Conservation (phyloP, 805 yeast genomes). For the Helenozyma baotianmanensis region DNA sequence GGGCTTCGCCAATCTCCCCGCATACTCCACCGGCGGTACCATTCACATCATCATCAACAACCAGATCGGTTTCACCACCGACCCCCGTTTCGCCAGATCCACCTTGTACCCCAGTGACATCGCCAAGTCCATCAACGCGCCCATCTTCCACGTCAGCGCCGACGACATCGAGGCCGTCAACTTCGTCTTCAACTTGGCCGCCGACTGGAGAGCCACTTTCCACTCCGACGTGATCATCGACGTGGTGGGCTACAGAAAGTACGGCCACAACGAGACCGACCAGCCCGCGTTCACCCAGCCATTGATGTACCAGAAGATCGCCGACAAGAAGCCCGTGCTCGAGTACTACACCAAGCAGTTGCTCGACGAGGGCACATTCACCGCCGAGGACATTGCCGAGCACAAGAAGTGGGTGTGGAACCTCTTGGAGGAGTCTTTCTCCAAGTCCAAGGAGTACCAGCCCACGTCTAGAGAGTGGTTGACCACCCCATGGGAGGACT, state of each 20-base stretch:
- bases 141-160: slow-evolving; percentile 98
- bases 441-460: slow-evolving; percentile 81
- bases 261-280: slow-evolving; percentile 99
- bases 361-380: slow-evolving; percentile 81
- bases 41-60: slow-evolving; percentile 93
- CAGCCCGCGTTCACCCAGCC: slow-evolving; percentile 99
- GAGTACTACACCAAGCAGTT: slow-evolving; percentile 81
- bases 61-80: slow-evolving; percentile 99
- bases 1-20: slow-evolving; percentile 90
- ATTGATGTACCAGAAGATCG: slow-evolving; percentile 88
- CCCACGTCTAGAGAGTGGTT: slow-evolving; percentile 97
- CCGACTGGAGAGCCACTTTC: slow-evolving; percentile 97
- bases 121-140: slow-evolving; percentile 95
- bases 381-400: slow-evolving; percentile 85
- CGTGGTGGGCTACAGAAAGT: slow-evolving; percentile 96
- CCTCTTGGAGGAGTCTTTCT: slow-evolving; percentile 83
- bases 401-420: slow-evolving; percentile 99
- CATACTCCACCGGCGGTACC: slow-evolving; percentile 98
- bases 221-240: slow-evolving; percentile 95
- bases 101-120: slow-evolving; percentile 97
- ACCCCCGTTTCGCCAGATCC: slow-evolving; percentile 95
- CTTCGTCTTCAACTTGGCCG: slow-evolving; percentile 91
- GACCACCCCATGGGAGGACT: slow-evolving; percentile 98
- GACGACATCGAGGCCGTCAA: slow-evolving; percentile 94
- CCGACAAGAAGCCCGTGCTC: slow-evolving; percentile 82